These are phyloP conservation scores for Phanerodontia chrysosporium DNA, from an alignment of 768 basidiomycete species.

Conservation along the genomic window DNA sequence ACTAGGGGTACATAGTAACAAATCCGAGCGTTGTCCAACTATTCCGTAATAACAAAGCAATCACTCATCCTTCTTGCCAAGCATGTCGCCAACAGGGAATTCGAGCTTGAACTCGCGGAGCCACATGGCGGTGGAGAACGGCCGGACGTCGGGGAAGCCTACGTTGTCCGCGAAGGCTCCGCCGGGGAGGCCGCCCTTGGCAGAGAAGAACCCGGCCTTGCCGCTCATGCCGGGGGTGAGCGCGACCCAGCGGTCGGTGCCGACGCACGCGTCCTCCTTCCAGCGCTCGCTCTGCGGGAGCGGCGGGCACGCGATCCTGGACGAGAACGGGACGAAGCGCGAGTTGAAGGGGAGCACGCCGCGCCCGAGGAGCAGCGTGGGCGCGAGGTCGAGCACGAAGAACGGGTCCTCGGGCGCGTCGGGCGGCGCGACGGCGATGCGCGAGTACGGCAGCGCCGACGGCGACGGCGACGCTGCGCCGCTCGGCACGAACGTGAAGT, in stretches of 20 bases:
- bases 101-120: slow-evolving; percentile 7
- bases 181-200: slow-evolving; percentile 4
- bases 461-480: neutral
- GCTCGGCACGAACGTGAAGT: slow-evolving; percentile 9
- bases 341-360: slow-evolving; percentile 1
- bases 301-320: neutral
- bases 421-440: neutral
- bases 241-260: slow-evolving; percentile 3
- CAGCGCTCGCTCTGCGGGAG: slow-evolving; percentile 11
- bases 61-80: slow-evolving; percentile 8
- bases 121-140: slow-evolving; percentile 9
- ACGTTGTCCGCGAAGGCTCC: slow-evolving; percentile 1
- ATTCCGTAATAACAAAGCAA: too few relatives aligned
- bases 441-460: slow-evolving; percentile 3
- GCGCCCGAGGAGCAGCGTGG: neutral
- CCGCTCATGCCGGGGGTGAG: slow-evolving; percentile 1
- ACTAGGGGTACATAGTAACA: too few relatives aligned
- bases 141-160: slow-evolving; percentile 6
- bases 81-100: neutral
- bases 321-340: neutral
- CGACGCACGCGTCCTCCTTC: slow-evolving; percentile 4
- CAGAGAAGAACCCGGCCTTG: slow-evolving; percentile 6
- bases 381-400: slow-evolving; percentile 5
- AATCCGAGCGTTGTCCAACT: too few relatives aligned
- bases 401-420: slow-evolving; percentile 3